Conservation (phyloP, 2,329 filamentous ascomycete species). For the Coniochaeta sp. region DNA sequence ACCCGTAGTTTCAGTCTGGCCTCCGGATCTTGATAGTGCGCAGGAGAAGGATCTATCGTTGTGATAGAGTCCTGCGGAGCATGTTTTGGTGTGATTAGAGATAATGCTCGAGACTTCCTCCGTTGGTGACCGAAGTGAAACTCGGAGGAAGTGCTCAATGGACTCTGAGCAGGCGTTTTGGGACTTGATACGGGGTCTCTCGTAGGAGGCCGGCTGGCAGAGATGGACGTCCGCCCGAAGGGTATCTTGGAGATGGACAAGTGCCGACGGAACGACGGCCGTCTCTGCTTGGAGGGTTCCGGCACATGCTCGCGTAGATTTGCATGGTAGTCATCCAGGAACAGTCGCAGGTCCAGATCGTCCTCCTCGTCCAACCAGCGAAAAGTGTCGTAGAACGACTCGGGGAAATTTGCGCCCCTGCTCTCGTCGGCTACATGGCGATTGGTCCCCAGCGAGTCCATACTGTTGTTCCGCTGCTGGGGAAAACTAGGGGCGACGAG, state of each 20-base stretch:
- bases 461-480: slow-evolving; percentile 17
- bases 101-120: slow-evolving; percentile 47
- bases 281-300: slow-evolving; percentile 33
- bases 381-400: slow-evolving; percentile 59
- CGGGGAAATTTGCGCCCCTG: slow-evolving; percentile 27
- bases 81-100: slow-evolving; percentile 43
- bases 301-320: slow-evolving; percentile 48
- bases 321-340: slow-evolving; percentile 62
- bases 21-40: slow-evolving; percentile 86
- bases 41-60: slow-evolving; percentile 61
- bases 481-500: slow-evolving; percentile 16
- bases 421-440: slow-evolving; percentile 8
- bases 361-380: slow-evolving; percentile 69
- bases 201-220: slow-evolving; percentile 36
- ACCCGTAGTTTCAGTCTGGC: slow-evolving; percentile 78
- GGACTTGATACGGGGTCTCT: slow-evolving; percentile 28
- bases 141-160: slow-evolving; percentile 16
- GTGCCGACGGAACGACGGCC: slow-evolving; percentile 60
- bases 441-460: slow-evolving; percentile 17
- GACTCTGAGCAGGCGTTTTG: slow-evolving; percentile 18
- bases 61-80: slow-evolving; percentile 33
- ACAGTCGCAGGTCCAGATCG: slow-evolving; percentile 59
- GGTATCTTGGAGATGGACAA: slow-evolving; percentile 63
- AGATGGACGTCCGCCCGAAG: slow-evolving; percentile 48
- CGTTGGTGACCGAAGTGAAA: slow-evolving; percentile 27